A percentile compares a stretch with the other conserved stretches of the same genome.
Evolutionary conservation across 208 protist species (phyloP).

Genomic region (Herpetomonas tarakana): DNA sequence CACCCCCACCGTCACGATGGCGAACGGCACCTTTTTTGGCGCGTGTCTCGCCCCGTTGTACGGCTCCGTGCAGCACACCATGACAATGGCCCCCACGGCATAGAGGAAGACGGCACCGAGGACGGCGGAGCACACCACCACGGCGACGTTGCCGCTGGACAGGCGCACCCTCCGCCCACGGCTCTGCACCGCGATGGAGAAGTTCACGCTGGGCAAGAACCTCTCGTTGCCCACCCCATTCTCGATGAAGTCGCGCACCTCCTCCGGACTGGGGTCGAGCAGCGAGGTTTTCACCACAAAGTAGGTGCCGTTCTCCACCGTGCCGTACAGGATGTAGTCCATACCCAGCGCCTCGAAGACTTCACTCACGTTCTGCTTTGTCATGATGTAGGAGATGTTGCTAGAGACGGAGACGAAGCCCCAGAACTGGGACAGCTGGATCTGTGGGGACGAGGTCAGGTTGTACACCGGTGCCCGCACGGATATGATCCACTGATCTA

Average conservation of each 20-base stretch:
- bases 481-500: constrained; percentile 28
- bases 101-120: constrained; percentile 19
- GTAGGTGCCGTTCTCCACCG: neutral
- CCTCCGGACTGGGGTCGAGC: neutral
- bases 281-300: constrained; percentile 20
- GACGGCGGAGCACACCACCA: constrained; percentile 24
- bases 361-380: constrained; percentile 13
- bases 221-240: constrained; percentile 16
- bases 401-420: constrained; percentile 44
- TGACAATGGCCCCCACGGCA: constrained; percentile 16
- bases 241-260: neutral
- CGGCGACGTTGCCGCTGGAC: constrained; percentile 10
- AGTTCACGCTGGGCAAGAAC: constrained; percentile 11
- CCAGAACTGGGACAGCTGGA: constrained; percentile 48
- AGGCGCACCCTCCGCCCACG: constrained; percentile 10
- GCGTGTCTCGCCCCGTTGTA: constrained; percentile 62
- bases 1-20: constrained; percentile 59
- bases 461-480: constrained; percentile 53
- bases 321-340: constrained; percentile 58
- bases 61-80: constrained; percentile 35
- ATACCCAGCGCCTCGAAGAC: constrained; percentile 15
- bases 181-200: constrained; percentile 23
- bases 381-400: constrained; percentile 39
- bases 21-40: constrained; percentile 70
- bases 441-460: constrained; percentile 2